These are phyloP conservation scores for Thalassiosira hispida DNA, from an alignment of 352 stramenopile genomes.

Conservation along the genomic window DNA sequence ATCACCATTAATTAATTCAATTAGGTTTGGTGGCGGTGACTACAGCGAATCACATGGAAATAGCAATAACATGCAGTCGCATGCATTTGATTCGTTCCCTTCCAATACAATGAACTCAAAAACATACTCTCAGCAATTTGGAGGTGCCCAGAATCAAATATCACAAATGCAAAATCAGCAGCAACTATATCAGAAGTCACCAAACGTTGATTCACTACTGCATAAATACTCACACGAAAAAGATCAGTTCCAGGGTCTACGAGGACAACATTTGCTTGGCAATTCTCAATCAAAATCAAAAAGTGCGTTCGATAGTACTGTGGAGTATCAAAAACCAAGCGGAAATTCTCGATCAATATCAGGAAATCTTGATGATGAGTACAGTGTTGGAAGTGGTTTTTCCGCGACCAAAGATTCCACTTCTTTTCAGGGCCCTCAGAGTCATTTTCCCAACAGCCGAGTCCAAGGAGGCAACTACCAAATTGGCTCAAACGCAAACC, in stretches of 20 bases:
- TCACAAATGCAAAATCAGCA: neutral
- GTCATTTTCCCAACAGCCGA: slow-evolving; percentile 1
- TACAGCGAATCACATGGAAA: neutral
- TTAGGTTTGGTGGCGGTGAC: neutral
- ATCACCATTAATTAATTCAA: neutral
- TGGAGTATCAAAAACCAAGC: neutral
- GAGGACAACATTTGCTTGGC: slow-evolving; percentile 4
- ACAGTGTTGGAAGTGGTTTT: neutral
- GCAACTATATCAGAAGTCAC: neutral
- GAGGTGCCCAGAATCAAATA: neutral
- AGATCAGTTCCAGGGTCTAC: slow-evolving; percentile 14
- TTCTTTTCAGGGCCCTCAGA: neutral
- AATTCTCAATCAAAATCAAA: slow-evolving; percentile 2
- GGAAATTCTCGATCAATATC: neutral
- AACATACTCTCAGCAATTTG: neutral
- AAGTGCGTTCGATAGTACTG: slow-evolving; percentile 4
- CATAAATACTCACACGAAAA: slow-evolving; percentile 4
- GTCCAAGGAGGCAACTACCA: neutral
- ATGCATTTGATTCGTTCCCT: slow-evolving; percentile 9
- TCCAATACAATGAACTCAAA: slow-evolving; percentile 1
- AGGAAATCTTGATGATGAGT: no score
- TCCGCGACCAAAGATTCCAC: neutral
- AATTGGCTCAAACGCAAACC: neutral
- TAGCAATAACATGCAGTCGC: slow-evolving; percentile 6
- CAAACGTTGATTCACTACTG: neutral